phyloP scores from a whole-genome alignment of 2,329 filamentous ascomycete species.

The Aspergillus sp. region DNA sequence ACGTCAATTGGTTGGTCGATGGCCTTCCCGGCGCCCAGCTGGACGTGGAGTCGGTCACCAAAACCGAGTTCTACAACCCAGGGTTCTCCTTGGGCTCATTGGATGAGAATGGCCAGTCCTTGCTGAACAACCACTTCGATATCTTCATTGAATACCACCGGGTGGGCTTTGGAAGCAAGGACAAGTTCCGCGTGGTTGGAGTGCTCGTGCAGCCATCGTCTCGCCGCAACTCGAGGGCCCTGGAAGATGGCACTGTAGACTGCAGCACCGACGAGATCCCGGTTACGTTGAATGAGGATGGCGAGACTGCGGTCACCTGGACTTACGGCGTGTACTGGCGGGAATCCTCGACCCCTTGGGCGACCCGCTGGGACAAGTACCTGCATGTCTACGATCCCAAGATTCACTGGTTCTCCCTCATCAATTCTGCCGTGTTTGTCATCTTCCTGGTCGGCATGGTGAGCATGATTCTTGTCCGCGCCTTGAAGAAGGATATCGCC shows the following conservation, averaged over 20 bases:
- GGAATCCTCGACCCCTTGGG: constrained; percentile 82
- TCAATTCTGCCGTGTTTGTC: constrained; percentile 94
- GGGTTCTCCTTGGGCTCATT: constrained; percentile 76
- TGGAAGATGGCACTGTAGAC: constrained; percentile 55
- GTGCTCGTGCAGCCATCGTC: constrained; percentile 85
- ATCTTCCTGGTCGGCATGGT: constrained; percentile 89
- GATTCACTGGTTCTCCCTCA: constrained; percentile 98
- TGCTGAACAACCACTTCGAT: constrained; percentile 93
- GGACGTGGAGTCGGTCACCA: constrained; percentile 72
- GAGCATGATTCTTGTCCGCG: constrained; percentile 83
- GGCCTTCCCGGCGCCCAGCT: constrained; percentile 87
- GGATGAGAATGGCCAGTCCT: constrained; percentile 54
- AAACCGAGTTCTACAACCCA: constrained; percentile 81
- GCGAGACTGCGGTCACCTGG: constrained; percentile 70
- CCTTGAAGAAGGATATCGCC: constrained; percentile 90
- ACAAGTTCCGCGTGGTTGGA: constrained; percentile 84
- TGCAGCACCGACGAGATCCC: constrained; percentile 61
- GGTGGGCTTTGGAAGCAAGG: constrained; percentile 54
- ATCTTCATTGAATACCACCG: constrained; percentile 91
- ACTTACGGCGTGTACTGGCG: constrained; percentile 93
- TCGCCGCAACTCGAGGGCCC: constrained; percentile 54
- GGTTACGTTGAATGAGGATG: constrained; percentile 64
- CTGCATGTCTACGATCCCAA: constrained; percentile 95
- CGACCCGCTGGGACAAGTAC: constrained; percentile 98
- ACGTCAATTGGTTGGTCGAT: constrained; percentile 93